These are phyloP conservation scores for Perkinsus marinus DNA, from an alignment of 169 alveolate genomes.

Conservation along the genomic window DNA sequence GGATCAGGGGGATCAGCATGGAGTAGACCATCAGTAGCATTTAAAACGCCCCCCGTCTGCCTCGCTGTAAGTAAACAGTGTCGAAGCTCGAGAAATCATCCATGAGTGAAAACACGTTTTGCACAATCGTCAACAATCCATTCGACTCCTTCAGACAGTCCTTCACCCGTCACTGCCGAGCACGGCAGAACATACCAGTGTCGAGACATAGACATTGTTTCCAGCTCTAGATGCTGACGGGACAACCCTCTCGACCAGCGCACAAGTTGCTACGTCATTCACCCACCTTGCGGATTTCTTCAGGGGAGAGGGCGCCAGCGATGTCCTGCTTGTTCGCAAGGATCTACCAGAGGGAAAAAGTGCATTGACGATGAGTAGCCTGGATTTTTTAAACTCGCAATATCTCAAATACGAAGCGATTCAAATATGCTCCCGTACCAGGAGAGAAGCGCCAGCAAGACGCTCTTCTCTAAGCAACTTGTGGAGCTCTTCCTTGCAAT, in stretches of 20 bases:
- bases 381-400: not conserved
- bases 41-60: no score
- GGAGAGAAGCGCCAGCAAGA: constrained; percentile 40
- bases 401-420: not conserved
- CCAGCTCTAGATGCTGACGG: constrained; percentile 44
- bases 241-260: not conserved
- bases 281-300: constrained; percentile 31
- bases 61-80: not conserved
- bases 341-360: constrained; percentile 11
- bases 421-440: not conserved
- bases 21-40: no score
- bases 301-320: constrained; percentile 61
- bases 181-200: constrained; percentile 87
- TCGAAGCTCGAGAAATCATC: not conserved
- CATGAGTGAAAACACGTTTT: constrained; percentile 53
- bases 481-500: constrained; percentile 84
- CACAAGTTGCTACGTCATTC: not conserved
- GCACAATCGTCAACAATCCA: constrained; percentile 87
- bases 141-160: constrained; percentile 78
- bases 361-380: not conserved
- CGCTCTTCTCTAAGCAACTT: constrained; percentile 77
- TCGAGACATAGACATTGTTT: constrained; percentile 51
- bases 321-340: constrained; percentile 92
- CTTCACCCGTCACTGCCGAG: constrained; percentile 81
- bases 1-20: no score